Percentiles rank a stretch among this genome's conserved stretches.
Evolutionary conservation across 441 rosid genomes (phyloP).

Genomic region (Hypseocharis bilobata): DNA sequence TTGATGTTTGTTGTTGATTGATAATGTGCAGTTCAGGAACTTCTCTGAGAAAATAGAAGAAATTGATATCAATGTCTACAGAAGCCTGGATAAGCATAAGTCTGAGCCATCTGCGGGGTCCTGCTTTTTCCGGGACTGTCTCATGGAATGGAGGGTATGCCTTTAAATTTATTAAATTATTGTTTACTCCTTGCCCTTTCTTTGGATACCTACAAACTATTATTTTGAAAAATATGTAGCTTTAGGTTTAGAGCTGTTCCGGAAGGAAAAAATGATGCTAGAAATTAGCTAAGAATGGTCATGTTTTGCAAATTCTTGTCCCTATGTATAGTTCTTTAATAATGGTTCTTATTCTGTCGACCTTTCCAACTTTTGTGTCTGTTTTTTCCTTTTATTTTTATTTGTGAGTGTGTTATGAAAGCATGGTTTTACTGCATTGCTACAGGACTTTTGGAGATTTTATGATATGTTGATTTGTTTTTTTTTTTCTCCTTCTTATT

Average conservation of each 20-base stretch:
- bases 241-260: too few relatives aligned
- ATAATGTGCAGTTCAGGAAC: conserved; percentile 69
- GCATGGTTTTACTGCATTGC: too few relatives aligned
- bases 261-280: background rate
- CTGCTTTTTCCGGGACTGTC: conserved; percentile 68
- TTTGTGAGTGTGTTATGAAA: too few relatives aligned
- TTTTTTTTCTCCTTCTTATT: conserved; percentile 2
- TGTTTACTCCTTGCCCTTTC: background rate
- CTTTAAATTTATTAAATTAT: background rate
- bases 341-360: too few relatives aligned
- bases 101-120: conserved; percentile 73
- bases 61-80: conserved; percentile 58
- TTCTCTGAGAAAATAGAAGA: conserved; percentile 57
- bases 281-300: too few relatives aligned
- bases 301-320: background rate
- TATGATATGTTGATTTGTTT: background rate
- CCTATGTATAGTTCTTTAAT: too few relatives aligned
- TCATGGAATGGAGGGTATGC: conserved; percentile 82
- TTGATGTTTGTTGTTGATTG: background rate
- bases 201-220: background rate
- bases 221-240: too few relatives aligned
- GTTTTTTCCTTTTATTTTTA: too few relatives aligned
- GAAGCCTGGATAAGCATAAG: conserved; percentile 59
- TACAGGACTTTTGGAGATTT: too few relatives aligned
- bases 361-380: too few relatives aligned